Evolutionary conservation across 805 yeast species (phyloP), one percentile per base, ranked within the genome.

Genomic region (Pichia pseudocactophila): DNA sequence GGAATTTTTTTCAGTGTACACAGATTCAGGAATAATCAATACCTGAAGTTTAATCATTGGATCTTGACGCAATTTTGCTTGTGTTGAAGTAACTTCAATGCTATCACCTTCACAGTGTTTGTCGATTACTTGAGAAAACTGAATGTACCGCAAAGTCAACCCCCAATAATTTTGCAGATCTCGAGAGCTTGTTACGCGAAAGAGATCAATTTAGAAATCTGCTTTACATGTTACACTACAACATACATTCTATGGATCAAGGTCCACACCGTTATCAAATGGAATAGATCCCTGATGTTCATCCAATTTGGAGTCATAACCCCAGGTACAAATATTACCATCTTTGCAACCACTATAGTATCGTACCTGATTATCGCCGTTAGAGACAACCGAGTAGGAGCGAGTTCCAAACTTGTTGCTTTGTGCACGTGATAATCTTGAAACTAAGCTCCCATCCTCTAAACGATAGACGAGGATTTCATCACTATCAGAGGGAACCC

Each of bases 401-500:
- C 82, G 52, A 40, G 67, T 57, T 47, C 66, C 65, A 36, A 68
- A 4, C 34, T 26, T 32, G 4, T 43, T 20, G 4, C 71, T 12
- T n/a, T 16, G 67, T 37, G 53, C 63, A 37, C 75, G 61, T 15
- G 67, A 64, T n/a, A 83, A 61, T 42, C 89, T 61, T 8, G 75
- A 65, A 3, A 80, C 70, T 36, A 82, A 56, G 48, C 74, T 77
- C 0, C 92, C 94, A 49, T 80, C 83, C 1, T 65, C 56, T 0
- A 76, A 64, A 16, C 82, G 61, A 45, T 69, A 78, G 38, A 82
- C 68, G 33, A 79, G 65, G 1, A 85, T 61, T 49, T 82, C 88
- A 4, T 90, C 88, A 46, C 69, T 78, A 50, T 84, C 92, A 0
- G 87, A 78, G 0, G 94, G 90, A 41, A 78, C 76, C 59, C 84